Percentiles rank a stretch among this genome's conserved stretches.
Evolutionary conservation across 768 basidiomycete species (phyloP).

Genomic region (Mycena crocata): DNA sequence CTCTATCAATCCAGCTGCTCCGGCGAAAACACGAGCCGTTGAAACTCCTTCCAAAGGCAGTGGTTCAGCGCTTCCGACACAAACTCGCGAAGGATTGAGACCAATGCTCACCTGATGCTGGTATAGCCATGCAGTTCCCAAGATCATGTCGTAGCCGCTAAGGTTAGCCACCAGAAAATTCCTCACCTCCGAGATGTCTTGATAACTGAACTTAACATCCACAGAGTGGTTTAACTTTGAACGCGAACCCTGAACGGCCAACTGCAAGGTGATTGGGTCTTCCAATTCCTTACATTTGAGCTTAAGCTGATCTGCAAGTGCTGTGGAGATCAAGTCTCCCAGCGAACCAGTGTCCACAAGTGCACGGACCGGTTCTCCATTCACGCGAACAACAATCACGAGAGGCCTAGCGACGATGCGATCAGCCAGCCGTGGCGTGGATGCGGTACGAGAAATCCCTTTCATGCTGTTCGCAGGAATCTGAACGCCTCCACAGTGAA

Average conservation of each 20-base stretch:
- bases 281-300: slow-evolving; percentile 38
- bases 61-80: slow-evolving; percentile 27
- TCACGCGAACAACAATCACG: slow-evolving; percentile 43
- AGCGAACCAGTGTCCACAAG: slow-evolving; percentile 54
- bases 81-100: slow-evolving; percentile 34
- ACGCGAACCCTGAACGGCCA: slow-evolving; percentile 53
- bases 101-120: slow-evolving; percentile 37
- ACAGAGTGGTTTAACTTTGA: slow-evolving; percentile 39
- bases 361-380: slow-evolving; percentile 44
- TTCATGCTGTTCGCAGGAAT: slow-evolving; percentile 15
- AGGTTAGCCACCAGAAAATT: slow-evolving; percentile 44
- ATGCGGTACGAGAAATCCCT: slow-evolving; percentile 22
- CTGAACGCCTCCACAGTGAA: slow-evolving; percentile 10
- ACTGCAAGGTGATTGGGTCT: slow-evolving; percentile 48
- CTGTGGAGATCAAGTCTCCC: slow-evolving; percentile 51
- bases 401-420: slow-evolving; percentile 43
- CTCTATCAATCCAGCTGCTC: background rate
- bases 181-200: slow-evolving; percentile 17
- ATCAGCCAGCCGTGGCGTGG: slow-evolving; percentile 18
- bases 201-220: slow-evolving; percentile 25
- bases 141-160: slow-evolving; percentile 42
- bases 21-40: slow-evolving; percentile 2
- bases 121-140: slow-evolving; percentile 40
- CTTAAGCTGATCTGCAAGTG: slow-evolving; percentile 49
- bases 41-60: slow-evolving; percentile 28